Base-by-base conservation (phyloP, 805 yeast species). In the Pichia thaimueangensis region DNA sequence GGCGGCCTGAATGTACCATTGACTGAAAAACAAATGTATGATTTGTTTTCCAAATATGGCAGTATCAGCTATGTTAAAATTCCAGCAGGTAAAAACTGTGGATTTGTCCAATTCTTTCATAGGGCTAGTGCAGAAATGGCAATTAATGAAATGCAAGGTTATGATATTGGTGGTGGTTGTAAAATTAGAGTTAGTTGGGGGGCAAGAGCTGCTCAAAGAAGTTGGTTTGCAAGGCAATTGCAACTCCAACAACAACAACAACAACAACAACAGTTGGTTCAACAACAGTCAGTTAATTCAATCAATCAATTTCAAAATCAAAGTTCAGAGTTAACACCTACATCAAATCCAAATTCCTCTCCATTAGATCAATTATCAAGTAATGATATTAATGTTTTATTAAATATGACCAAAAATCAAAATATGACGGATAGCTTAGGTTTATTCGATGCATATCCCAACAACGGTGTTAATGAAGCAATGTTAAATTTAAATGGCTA, bases 181-280 rank as follows among this genome's bases (percentile, higher is more conserved):
- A 73, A 91, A 47, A 80, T 88, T 37, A 71, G 95, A 53, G 71
- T 88, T 45, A 81, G 91, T 40, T 88, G 96, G 96, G 96, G 96
- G 30, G 66, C 65, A 24, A 73, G 87, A 51, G 76, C 84, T 10
- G 66, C 63, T 20, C 67, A 60, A 52, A 54, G 66, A 45, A 60
- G 56, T 41, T 58, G 62, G 62, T 57, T 59, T 53, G 63, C 63
- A 3, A 58, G 62, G 48, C 63, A 60, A 41, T 41, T 60, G 33
- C 55, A 54, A 25, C 15, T 54, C 35, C 47, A 46, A n/a, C 44
- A 53, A 17, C 60, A 57, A 45, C 58, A 55, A 35, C 45, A 55
- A 35, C 53, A 52, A 9, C 29, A 53, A 35, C 52, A 51, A 17
- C 37, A 54, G 36, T 62, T 55, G 37, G 60, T 57, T 21, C 48